Evolutionary conservation across 495 filamentous ascomycete genomes (phyloP), one percentile per base, ranked within the genome.

Genomic region (Penicillium coffeae): DNA sequence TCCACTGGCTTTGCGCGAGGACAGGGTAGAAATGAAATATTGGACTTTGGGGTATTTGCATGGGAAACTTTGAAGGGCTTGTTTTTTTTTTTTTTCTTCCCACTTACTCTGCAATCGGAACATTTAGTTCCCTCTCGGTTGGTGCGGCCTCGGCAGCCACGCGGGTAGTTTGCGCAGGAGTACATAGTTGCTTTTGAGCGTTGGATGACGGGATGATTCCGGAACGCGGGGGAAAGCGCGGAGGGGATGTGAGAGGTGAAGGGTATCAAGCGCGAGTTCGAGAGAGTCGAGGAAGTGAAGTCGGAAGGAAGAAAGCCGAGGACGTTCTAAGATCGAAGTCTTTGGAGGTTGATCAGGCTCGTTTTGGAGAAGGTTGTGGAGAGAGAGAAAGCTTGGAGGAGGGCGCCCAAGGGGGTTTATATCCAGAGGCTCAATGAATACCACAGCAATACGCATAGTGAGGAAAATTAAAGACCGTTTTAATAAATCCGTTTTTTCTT

Each of bases 161-260:
- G 73, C 44, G 72, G 72, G 44, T 76, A 74, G 52, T 76, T 76
- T 44, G 70, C 66, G 65, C 73, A 76, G 10, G 73, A 76, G 61
- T 67, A 76, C 73, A 76, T 46, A 35, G 18, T 45, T n/a, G n/a
- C n/a, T n/a, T n/a, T n/a, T n/a, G n/a, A n/a, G n/a, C n/a, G n/a
- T n/a, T n/a, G n/a, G n/a, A n/a, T n/a, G n/a, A n/a, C n/a, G n/a
- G n/a, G 32, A 42, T 32, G 30, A 8, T 9, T 33, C 13, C 8
- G 27, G 25, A 48, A 10, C 18, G 20, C 35, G 43, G 15, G n/a
- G 44, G 44, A 21, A 20, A 47, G 33, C 44, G 44, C 44, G 35
- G 44, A 16, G 47, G 15, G 20, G 43, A 37, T 37, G 21, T 25
- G 38, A 48, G 8, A 15, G 10, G 12, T 37, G 32, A 19, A 21